These are phyloP conservation scores for Ensete glaucum DNA, from an alignment of 176 grass and related monocot genomes.

Conservation along the genomic window DNA sequence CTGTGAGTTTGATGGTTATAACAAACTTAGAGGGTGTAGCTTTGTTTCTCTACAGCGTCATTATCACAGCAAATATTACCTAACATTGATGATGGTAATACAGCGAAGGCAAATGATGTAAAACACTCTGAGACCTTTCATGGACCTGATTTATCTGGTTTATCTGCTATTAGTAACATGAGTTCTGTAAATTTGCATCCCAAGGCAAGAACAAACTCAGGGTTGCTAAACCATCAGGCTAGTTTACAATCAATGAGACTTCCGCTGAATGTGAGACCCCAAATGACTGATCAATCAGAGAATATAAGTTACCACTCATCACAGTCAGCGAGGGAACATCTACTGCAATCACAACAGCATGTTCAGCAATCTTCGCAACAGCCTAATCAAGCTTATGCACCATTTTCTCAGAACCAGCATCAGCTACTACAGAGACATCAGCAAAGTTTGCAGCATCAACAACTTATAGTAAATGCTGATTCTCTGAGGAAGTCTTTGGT, in stretches of 20 bases:
- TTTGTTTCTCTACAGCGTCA: constrained; percentile 25
- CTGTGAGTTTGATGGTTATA: not conserved
- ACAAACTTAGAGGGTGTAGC: not conserved
- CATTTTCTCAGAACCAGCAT: constrained; percentile 33
- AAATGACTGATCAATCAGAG: constrained; percentile 60
- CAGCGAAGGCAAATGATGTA: constrained; percentile 36
- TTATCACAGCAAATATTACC: constrained; percentile 28
- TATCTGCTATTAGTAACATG: constrained; percentile 50
- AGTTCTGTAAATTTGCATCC: constrained; percentile 50
- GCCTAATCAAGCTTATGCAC: constrained; percentile 39
- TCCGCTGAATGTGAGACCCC: constrained; percentile 55
- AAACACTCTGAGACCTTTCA: constrained; percentile 57
- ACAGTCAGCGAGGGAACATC: constrained; percentile 51
- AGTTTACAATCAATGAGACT: constrained; percentile 69
- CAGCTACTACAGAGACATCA: constrained; percentile 4
- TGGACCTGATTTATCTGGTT: constrained; percentile 45
- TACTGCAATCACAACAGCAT: constrained; percentile 48
- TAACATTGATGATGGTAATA: constrained; percentile 24
- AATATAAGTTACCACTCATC: constrained; percentile 68
- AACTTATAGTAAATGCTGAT: not conserved
- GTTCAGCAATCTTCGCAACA: constrained; percentile 63
- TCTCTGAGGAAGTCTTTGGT: not conserved
- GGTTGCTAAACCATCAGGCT: constrained; percentile 58
- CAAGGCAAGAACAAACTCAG: constrained; percentile 59
- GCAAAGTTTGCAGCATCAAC: not conserved